Conservation (phyloP, 2,329 filamentous ascomycete genomes). For the Epichloe elymi region DNA sequence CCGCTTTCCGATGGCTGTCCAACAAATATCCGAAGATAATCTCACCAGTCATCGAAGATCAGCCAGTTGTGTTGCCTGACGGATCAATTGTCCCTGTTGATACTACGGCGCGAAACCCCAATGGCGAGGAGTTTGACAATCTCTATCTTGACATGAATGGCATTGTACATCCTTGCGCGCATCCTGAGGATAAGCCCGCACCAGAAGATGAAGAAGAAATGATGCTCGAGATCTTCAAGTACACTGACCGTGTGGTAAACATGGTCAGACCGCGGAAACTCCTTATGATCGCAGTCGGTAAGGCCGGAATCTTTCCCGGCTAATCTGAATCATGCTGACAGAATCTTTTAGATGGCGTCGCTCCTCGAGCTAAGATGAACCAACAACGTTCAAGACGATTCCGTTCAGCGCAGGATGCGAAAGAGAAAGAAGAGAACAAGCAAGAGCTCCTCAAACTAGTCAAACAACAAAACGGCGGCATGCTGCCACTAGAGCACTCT, state of each 20-base stretch:
- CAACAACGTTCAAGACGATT: constrained; percentile 95
- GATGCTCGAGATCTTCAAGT: constrained; percentile 97
- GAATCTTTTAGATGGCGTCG: constrained; percentile 63
- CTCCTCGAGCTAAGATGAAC: constrained; percentile 98
- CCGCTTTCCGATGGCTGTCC: constrained; percentile 91
- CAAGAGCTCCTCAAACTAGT: constrained; percentile 76
- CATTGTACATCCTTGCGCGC: constrained; percentile 96
- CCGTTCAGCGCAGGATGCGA: constrained; percentile 83
- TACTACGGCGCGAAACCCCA: constrained; percentile 74
- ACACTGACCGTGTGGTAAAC: constrained; percentile 96
- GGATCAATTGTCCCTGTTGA: constrained; percentile 77
- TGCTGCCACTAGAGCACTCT: constrained; percentile 45
- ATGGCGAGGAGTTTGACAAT: constrained; percentile 96
- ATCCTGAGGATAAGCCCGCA: constrained; percentile 84
- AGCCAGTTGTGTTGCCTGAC: constrained; percentile 65
- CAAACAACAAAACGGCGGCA: constrained; percentile 60
- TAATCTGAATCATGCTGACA: constrained; percentile 13
- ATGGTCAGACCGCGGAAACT: constrained; percentile 96
- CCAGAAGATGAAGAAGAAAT: constrained; percentile 95
- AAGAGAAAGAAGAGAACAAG: constrained; percentile 87
- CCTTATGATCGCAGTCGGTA: constrained; percentile 93
- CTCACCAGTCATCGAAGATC: constrained; percentile 77
- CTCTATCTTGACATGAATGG: constrained; percentile 99
- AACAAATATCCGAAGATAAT: constrained; percentile 98
- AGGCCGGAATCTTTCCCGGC: constrained; percentile 17